These are phyloP conservation scores for Nakazawaea populi DNA, from an alignment of 805 yeast genomes.

Conservation along the genomic window DNA sequence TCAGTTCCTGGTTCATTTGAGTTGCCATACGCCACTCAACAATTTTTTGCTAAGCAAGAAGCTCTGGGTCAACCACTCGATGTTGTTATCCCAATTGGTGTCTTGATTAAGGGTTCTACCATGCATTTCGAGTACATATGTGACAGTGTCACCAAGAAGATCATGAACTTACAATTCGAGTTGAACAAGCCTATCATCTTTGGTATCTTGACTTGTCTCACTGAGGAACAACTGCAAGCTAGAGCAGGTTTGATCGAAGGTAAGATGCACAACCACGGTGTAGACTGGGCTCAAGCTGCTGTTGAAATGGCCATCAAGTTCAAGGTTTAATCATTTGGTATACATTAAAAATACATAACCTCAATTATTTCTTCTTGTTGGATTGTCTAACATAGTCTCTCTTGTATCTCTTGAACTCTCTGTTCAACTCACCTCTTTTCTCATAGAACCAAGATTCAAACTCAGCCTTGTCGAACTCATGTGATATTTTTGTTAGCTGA, in stretches of 20 bases:
- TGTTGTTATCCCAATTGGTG: constrained; percentile 91
- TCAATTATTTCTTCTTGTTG: constrained; percentile 35
- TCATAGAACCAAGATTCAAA: constrained; percentile 83
- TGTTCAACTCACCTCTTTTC: constrained; percentile 72
- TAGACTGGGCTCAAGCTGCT: constrained; percentile 98
- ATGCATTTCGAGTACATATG: constrained; percentile 98
- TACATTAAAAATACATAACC: neutral
- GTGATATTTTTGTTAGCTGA: constrained; percentile 56
- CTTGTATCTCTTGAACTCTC: constrained; percentile 67
- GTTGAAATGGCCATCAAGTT: constrained; percentile 80
- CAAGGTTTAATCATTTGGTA: neutral
- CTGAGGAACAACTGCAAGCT: constrained; percentile 88
- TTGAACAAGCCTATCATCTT: constrained; percentile 78
- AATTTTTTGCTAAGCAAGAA: constrained; percentile 39
- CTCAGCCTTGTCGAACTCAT: constrained; percentile 22
- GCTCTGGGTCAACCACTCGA: constrained; percentile 49
- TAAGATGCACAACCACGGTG: constrained; percentile 92
- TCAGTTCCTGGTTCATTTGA: constrained; percentile 95
- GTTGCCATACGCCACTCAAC: constrained; percentile 75
- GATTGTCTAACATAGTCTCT: constrained; percentile 64
- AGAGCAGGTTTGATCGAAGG: constrained; percentile 81
- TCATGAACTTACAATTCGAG: constrained; percentile 76
- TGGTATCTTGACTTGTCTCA: constrained; percentile 88
- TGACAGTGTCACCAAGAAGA: constrained; percentile 77
- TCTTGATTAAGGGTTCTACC: constrained; percentile 90